Percentiles rank a stretch among this genome's conserved stretches.
phyloP scores from a whole-genome alignment of 768 basidiomycete species.

The Trametes punicea region DNA sequence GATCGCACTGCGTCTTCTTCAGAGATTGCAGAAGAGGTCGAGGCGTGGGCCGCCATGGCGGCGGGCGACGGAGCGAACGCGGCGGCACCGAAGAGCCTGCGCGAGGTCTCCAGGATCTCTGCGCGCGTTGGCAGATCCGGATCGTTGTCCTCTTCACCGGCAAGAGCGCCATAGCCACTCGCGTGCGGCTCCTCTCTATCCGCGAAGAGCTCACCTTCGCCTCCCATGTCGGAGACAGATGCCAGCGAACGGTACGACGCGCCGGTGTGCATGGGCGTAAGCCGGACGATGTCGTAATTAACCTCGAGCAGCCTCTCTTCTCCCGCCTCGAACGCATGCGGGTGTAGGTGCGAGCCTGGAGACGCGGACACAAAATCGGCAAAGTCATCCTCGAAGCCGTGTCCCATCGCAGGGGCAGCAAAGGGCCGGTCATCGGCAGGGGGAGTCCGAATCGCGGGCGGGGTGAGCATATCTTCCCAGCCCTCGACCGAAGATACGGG shows the following conservation, averaged over 20 bases:
- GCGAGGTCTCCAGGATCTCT: conserved; percentile 32
- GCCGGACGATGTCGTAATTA: conserved; percentile 15
- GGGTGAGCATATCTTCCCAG: conserved; percentile 23
- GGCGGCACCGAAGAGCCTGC: conserved; percentile 29
- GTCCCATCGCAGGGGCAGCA: not conserved
- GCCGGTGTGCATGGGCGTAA: conserved; percentile 29
- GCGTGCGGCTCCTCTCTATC: conserved; percentile 24
- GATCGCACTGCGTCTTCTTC: not conserved
- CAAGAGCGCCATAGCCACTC: conserved; percentile 6
- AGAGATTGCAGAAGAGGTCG: not conserved
- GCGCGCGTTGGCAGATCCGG: conserved; percentile 28
- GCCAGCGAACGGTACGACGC: conserved; percentile 50
- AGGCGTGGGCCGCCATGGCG: not conserved
- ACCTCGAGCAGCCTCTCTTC: conserved; percentile 18
- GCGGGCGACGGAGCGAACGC: conserved; percentile 4
- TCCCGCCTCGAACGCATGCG: conserved; percentile 5
- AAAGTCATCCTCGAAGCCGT: conserved; percentile 78
- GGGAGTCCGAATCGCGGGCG: conserved; percentile 21
- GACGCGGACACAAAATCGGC: conserved; percentile 70
- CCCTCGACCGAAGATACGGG: conserved; percentile 12
- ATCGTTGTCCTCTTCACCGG: conserved; percentile 15
- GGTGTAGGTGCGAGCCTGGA: conserved; percentile 7
- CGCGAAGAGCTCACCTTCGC: conserved; percentile 27
- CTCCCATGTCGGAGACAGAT: conserved; percentile 58
- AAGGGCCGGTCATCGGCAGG: not conserved